These are phyloP conservation scores for Mycogone perniciosa DNA, from an alignment of 2,329 filamentous ascomycete genomes.

Conservation along the genomic window DNA sequence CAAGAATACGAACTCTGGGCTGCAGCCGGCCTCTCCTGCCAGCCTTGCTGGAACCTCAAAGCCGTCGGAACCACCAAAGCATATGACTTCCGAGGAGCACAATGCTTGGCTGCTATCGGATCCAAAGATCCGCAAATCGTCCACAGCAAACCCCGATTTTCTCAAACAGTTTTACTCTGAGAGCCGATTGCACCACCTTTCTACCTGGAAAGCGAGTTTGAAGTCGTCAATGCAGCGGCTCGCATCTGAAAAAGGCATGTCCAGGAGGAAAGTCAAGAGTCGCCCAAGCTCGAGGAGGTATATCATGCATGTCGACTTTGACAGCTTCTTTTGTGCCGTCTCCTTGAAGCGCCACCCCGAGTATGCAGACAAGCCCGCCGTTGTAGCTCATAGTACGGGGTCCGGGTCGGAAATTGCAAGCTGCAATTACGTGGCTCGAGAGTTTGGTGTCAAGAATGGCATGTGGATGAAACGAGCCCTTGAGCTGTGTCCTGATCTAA, in stretches of 20 bases:
- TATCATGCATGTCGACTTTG: conserved; percentile 93
- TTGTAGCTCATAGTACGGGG: conserved; percentile 81
- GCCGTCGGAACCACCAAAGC: conserved; percentile 38
- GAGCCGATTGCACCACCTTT: conserved; percentile 89
- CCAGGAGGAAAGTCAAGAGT: conserved; percentile 41
- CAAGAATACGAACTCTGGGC: not conserved
- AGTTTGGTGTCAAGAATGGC: conserved; percentile 86
- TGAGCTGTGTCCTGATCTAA: conserved; percentile 76
- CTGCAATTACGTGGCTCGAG: conserved; percentile 88
- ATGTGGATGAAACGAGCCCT: conserved; percentile 98
- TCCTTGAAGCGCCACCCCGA: conserved; percentile 74
- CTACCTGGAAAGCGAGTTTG: conserved; percentile 91
- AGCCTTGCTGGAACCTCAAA: not conserved
- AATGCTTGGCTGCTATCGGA: conserved; percentile 81
- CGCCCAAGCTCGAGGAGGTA: conserved; percentile 65
- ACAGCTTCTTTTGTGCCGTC: conserved; percentile 96
- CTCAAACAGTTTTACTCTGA: conserved; percentile 92
- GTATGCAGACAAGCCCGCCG: conserved; percentile 70
- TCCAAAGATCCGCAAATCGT: conserved; percentile 79
- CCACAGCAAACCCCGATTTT: conserved; percentile 88
- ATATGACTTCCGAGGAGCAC: conserved; percentile 85
- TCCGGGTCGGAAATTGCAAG: conserved; percentile 91
- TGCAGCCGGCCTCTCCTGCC: not conserved
- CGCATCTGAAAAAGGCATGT: conserved; percentile 58
- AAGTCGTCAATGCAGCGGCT: conserved; percentile 83